Evolutionary conservation across 1,284 basidiomycete genomes (phyloP), one percentile per base, ranked within the genome.

Genomic region (Fomitopsis palustris): DNA sequence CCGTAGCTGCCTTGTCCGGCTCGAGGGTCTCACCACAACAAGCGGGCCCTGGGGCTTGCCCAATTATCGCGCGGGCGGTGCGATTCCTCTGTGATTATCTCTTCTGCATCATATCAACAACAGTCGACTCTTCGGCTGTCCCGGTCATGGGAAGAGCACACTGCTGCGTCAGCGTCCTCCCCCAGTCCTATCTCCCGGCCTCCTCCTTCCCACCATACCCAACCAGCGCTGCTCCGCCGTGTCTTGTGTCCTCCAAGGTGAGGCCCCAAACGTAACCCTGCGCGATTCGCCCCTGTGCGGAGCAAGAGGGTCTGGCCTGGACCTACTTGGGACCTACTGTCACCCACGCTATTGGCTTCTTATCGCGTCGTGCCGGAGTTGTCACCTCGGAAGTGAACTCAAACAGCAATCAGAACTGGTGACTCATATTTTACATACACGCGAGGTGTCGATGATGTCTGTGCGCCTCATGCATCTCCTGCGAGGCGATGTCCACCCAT

Each of bases 241-340:
- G 49, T 39, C 33, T 53, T 43, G 56, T 47, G 35, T 51, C 39
- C 51, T 33, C 41, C 43, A 35, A n/a, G 21, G 33, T 38, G 42
- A 45, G 4, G 37, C 49, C 45, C 56, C 49, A 31, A 43, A 58
- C 56, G 56, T 58, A 58, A 58, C 56, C 16, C 27, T 41, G 23
- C 42, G 21, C 19, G 29, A 47, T 21, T 14, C 31, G 8, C 47
- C 29, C 56, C 35, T 43, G 38, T 35, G 51, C 29, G 38, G 21
- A 23, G 38, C 56, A 14, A 35, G 37, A 27, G 41, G 42, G 56
- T 53, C 47, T 53, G 56, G 56, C 56, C 56, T 58, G 56, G 56
- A 58, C 56, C 56, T 58, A 58, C 51, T 53, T 53, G 56, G 56
- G 56, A 58, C 56, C 56, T 58, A 58, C 56, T 58, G 51, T 58